Base-by-base conservation (phyloP, 768 basidiomycete species). In the Mrakia blollopis region DNA sequence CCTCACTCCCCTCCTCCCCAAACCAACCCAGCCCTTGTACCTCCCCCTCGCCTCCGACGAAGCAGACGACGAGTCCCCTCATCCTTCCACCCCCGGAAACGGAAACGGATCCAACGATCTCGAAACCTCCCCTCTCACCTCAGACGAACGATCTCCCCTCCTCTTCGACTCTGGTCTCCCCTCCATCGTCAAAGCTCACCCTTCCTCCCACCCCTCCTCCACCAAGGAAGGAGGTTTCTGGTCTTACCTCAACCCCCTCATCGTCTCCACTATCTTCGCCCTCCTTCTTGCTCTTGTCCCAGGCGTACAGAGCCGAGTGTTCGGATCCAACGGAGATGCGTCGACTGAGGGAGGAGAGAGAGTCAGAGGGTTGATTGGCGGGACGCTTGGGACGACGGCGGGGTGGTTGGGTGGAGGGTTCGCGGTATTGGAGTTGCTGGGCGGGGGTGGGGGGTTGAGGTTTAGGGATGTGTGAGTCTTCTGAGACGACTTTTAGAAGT, bases 361-460 rank as follows among this genome's bases (percentile, higher is more conserved):
- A 6, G 21, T 30, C 8, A 52, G 41, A 14, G 72, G 77, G 2
- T 47, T 61, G 32, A 41, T 77, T 30, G 76, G 76, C 6, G 76
- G 70, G 50, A 77, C 76, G 25, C 23, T 77, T 1, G 76, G 76
- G 23, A 77, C 72, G 0, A 65, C 63, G 16, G 30, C 74, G 1
- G 60, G 54, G 7, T 74, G 67, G 73, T 60, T 78, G 25, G 77
- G 77, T 2, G 73, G 52, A 1, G 35, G 41, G 4, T 78, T 61
- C 47, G 63, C 77, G 9, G 65, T 74, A 41, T 9, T 74, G 30
- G 72, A 74, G 60, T 23, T 78, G 3, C 21, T 78, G 23, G 77
- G 73, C 11, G 69, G 65, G 6, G 77, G 77, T 3, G 72, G 73
- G 32, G 77, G 72, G 30, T 61, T 78, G 1, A 54, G 73, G n/a